Base-by-base conservation (phyloP, 129 eudicot genomes). In the Centrapalus pauciflorus region DNA sequence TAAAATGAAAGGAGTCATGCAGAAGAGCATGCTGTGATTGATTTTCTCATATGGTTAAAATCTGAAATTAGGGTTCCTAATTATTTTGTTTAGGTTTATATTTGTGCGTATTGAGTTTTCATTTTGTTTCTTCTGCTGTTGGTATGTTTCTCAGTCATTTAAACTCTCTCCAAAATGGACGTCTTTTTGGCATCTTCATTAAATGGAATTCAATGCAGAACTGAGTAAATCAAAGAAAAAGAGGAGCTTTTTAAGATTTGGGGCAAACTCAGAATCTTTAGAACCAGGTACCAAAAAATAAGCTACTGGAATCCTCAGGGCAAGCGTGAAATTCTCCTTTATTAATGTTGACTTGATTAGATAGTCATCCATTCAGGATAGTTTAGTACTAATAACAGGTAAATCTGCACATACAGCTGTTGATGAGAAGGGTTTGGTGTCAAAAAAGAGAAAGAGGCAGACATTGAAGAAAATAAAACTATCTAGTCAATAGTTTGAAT, bases 11-110 rank as follows among this genome's bases (percentile, higher is more conserved):
- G 67, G 34, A 25, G 71, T 12, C 19, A 19, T 66, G n/a, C 58
- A 23, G 32, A 30, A 30, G 16, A 7, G 12, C 16, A 17, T n/a
- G 4, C 5, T 58, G 4, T 61, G 54, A 27, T 11, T 61, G 17
- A 34, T 55, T 45, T 17, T 14, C 17, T 17, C 17, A 16, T 52
- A 8, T 68, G 64, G 54, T 54, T 49, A 23, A 45, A 12, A 33
- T 48, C 4, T 56, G 73, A 66, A 74, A 56, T 66, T 66, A 74
- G 74, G 79, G 79, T 74, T 74, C 16, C 9, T 14, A 25, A 60
- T 30, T 66, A 41, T 74, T 10, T 16, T 50, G 7, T 46, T 30
- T 17, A 7, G 24, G 27, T 3, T 40, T 7, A 32, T 70, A 7
- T 70, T 24, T 61, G 38, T 63, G 9, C 26, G 7, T 52, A 9